Conservation (phyloP, 2,329 filamentous ascomycete genomes). For the Tolypocladium sp. region DNA sequence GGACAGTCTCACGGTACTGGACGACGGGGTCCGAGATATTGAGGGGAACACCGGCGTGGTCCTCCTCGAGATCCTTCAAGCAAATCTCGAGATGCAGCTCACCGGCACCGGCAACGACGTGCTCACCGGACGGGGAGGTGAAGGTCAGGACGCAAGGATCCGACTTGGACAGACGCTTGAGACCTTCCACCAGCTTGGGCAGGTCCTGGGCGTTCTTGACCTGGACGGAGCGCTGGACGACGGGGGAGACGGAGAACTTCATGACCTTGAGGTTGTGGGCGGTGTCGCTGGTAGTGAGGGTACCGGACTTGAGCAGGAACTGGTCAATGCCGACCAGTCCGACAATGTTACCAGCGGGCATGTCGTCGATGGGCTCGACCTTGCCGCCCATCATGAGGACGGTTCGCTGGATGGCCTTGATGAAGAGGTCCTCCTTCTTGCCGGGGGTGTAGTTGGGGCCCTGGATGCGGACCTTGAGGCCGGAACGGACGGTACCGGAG, state of each 20-base stretch:
- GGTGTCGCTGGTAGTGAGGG: slow-evolving; percentile 91
- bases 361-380: slow-evolving; percentile 97
- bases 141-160: slow-evolving; percentile 94
- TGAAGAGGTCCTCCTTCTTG: slow-evolving; percentile 97
- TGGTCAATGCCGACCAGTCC: slow-evolving; percentile 99
- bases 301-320: slow-evolving; percentile 99
- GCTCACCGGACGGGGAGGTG: slow-evolving; percentile 90
- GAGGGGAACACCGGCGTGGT: slow-evolving; percentile 97
- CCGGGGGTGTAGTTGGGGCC: slow-evolving; percentile 97
- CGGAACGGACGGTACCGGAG: slow-evolving; percentile 93
- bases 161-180: slow-evolving; percentile 99
- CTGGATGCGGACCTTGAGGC: slow-evolving; percentile 99
- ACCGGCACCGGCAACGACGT: slow-evolving; percentile 98
- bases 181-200: slow-evolving; percentile 99
- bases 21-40: slow-evolving; percentile 97
- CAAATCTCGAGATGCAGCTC: slow-evolving; percentile 99
- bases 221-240: slow-evolving; percentile 96
- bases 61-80: slow-evolving; percentile 99
- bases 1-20: slow-evolving; percentile 95
- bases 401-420: slow-evolving; percentile 99
- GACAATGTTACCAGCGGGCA: slow-evolving; percentile 99
- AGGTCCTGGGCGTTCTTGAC: slow-evolving; percentile 99
- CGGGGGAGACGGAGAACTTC: slow-evolving; percentile 99
- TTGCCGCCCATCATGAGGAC: slow-evolving; percentile 99
- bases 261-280: slow-evolving; percentile 99